Base-by-base conservation (phyloP, 345 rosid species). In the Euphorbia peplus region DNA sequence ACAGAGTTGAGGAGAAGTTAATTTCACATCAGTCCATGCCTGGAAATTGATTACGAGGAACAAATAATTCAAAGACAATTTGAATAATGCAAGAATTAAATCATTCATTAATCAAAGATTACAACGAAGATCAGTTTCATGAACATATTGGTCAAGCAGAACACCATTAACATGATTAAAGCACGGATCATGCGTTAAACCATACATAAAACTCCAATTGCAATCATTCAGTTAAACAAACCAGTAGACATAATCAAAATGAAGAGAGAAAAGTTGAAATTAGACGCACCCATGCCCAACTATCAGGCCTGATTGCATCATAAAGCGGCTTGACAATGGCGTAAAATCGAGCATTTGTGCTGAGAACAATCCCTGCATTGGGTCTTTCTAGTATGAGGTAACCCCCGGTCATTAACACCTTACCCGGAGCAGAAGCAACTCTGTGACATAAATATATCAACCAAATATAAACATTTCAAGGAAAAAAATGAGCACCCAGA, bases 401-500 rank as follows among this genome's bases (percentile, higher is more conserved):
- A 5, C 99, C 98, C 4, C 99, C 99, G 9, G 97, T 85, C 79
- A 95, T 77, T 88, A 95, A 83, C 60, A 95, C 98, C 85, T 95
- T 95, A 72, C 98, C 97, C 46, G 99, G 98, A 74, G 99, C 98
- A 70, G 98, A 95, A 78, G 96, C 96, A 78, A 90, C 88, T 57
- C 98, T 93, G 73, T 52, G 44, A 25, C 10, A 39, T n/a, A 15
- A 32, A 42, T 19, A n/a, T n/a, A n/a, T n/a, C n/a, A 67, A 22
- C 61, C 19, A 56, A 18, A 50, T 18, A 29, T n/a, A n/a, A n/a
- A n/a, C n/a, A 37, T 59, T 28, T 48, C 48, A 24, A 18, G 8
- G 6, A 1, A 35, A 42, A 26, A 37, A 25, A n/a, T 8, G 9
- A 39, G 9, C 42, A 39, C 42, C 42, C 57, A 46, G 26, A 69